Evolutionary conservation across 768 basidiomycete species (phyloP), one percentile per base, ranked within the genome.

Genomic region (Amanita jacksonii): DNA sequence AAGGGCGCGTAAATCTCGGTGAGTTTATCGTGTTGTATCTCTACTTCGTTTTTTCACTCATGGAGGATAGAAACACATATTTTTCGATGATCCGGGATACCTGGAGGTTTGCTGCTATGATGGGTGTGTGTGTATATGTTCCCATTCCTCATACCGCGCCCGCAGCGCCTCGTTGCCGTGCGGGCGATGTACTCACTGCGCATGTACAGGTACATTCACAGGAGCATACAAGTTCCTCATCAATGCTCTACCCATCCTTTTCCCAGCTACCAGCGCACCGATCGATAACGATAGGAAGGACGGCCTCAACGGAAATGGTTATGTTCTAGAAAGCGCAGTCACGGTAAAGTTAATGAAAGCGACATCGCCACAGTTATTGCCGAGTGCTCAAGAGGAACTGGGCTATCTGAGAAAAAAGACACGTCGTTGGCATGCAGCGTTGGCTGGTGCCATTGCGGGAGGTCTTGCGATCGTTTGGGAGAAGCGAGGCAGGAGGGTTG

Each of bases 71-170:
- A 76, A 83, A 8, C 61, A 84, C 6, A 61, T 74, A 3, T 58
- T 91, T 16, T 69, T 96, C 39, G 76, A 83, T 3, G 84, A 77
- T 64, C 91, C 90, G 66, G 32, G 92, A 96, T 55, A 81, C 87
- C 0, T 73, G 84, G 55, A 69, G 92, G 15, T 93, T 94, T 50
- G 88, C 82, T 3, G 78, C 81, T 0, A 93, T 93, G 89, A 67
- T 97, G 28, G 90, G 88, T 81, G 49, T 19, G 60, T 38, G n/a
- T n/a, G n/a, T n/a, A 49, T 18, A 25, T 6, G 4, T n/a, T n/a
- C n/a, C n/a, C n/a, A n/a, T n/a, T n/a, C n/a, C n/a, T n/a, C n/a
- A n/a, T n/a, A n/a, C n/a, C n/a, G n/a, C n/a, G n/a, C n/a, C n/a
- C n/a, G n/a, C n/a, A n/a, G n/a, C n/a, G n/a, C n/a, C n/a, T n/a